These are phyloP conservation scores for Dioszegia aurantiaca DNA, from an alignment of 768 basidiomycete genomes.

Conservation along the genomic window DNA sequence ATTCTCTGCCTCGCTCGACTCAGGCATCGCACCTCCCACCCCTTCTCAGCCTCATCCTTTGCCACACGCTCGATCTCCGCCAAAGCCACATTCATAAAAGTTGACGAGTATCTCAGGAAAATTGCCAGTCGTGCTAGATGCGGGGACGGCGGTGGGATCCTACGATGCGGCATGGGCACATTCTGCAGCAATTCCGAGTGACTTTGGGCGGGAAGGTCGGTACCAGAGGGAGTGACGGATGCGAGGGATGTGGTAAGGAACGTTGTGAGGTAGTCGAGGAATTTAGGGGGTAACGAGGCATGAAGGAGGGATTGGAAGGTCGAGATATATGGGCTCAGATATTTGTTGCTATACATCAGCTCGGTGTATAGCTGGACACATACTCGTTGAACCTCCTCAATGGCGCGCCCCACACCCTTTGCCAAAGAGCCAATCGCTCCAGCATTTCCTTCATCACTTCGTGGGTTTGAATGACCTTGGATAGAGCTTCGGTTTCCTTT, in stretches of 20 bases:
- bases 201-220: conserved; percentile 14
- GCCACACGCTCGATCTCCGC: conserved; percentile 79
- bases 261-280: conserved; percentile 35
- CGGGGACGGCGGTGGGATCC: conserved; percentile 36
- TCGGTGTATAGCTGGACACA: conserved; percentile 1
- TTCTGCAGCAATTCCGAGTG: conserved; percentile 19
- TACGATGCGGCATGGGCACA: conserved; percentile 32
- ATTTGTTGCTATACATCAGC: conserved; percentile 25
- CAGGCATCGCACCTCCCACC: conserved; percentile 64
- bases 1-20: conserved; percentile 70
- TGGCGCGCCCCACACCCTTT: conserved; percentile 42
- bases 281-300: conserved; percentile 29
- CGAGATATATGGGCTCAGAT: conserved; percentile 31
- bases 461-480: conserved; percentile 13
- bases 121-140: conserved; percentile 38
- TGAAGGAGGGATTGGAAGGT: conserved; percentile 45
- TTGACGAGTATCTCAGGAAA: conserved; percentile 38
- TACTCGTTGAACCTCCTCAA: conserved; percentile 38
- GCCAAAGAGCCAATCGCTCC: conserved; percentile 43
- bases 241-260: conserved; percentile 38
- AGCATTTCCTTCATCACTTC: conserved; percentile 38
- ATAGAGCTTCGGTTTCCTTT: conserved; percentile 14
- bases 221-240: conserved; percentile 15
- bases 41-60: conserved; percentile 61
- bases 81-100: conserved; percentile 79